These are phyloP conservation scores for Vitis rupestris DNA, from an alignment of 164 flowering plant species.

Conservation along the genomic window DNA sequence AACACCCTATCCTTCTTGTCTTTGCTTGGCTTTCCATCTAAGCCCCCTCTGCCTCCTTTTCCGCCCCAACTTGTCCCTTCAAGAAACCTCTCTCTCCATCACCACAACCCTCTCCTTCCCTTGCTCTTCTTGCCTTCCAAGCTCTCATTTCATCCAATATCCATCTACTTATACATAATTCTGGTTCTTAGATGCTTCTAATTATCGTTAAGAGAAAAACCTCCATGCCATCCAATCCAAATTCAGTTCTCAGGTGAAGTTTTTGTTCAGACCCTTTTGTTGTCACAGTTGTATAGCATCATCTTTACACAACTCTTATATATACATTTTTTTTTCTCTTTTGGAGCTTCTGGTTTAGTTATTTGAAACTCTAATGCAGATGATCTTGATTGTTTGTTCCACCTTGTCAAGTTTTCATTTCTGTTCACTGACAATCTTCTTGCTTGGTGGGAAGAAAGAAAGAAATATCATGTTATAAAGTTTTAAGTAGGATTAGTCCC, in stretches of 20 bases:
- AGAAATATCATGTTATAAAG: no score
- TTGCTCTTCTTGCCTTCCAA: background rate
- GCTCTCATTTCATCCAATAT: background rate
- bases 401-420: no score
- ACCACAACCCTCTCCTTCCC: background rate
- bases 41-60: conserved; percentile 21
- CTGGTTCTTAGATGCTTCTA: background rate
- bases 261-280: background rate
- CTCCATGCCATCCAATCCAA: background rate
- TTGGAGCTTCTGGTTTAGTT: no score
- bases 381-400: no score
- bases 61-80: conserved; percentile 10
- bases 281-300: no score
- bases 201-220: conserved; percentile 2
- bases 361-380: no score
- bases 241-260: conserved; percentile 3
- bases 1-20: conserved; percentile 10
- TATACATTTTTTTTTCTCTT: no score
- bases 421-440: no score
- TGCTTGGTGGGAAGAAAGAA: no score
- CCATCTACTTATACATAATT: background rate
- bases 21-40: conserved; percentile 41
- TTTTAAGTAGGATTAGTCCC: background rate
- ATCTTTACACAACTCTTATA: no score
- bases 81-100: background rate